These are phyloP conservation scores for Rosa rugosa DNA, from an alignment of 306 rosid species.

Conservation along the genomic window DNA sequence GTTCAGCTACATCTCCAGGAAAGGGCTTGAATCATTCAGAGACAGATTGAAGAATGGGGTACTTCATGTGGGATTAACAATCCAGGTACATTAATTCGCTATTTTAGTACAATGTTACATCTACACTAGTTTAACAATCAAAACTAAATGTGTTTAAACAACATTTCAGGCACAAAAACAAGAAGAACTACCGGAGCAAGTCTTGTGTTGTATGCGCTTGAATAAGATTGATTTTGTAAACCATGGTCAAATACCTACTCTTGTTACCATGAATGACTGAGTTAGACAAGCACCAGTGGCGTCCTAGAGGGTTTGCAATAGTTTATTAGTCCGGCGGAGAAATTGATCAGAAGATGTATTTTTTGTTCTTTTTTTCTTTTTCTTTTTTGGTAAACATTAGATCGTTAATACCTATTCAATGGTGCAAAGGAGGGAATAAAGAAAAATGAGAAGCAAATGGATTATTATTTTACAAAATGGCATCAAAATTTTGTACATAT, in stretches of 20 bases:
- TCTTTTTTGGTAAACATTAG: background rate
- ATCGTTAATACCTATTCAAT: conserved; percentile 11
- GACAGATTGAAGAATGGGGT: conserved; percentile 67
- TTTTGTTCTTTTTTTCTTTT: background rate
- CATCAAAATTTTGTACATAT: background rate
- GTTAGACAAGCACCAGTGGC: conserved; percentile 3
- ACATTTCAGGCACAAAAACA: conserved; percentile 73
- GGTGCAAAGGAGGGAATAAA: background rate
- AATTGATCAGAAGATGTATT: background rate
- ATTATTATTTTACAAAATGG: background rate
- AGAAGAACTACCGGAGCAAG: conserved; percentile 90
- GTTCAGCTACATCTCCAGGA: conserved; percentile 89
- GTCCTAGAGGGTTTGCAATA: conserved; percentile 2
- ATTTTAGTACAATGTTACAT: background rate
- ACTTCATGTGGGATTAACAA: conserved; percentile 82
- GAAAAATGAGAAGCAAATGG: conserved; percentile 1
- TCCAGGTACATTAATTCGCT: conserved; percentile 54
- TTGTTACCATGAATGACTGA: conserved; percentile 48
- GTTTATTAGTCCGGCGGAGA: background rate
- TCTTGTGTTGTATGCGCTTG: conserved; percentile 74
- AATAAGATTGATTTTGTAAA: conserved; percentile 78
- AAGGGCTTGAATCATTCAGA: conserved; percentile 81
- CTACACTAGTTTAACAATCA: background rate
- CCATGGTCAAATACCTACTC: conserved; percentile 81
- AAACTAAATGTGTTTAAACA: background rate